Conservation (phyloP, 2,329 filamentous ascomycete genomes). For the Fusarium keratoplasticum region DNA sequence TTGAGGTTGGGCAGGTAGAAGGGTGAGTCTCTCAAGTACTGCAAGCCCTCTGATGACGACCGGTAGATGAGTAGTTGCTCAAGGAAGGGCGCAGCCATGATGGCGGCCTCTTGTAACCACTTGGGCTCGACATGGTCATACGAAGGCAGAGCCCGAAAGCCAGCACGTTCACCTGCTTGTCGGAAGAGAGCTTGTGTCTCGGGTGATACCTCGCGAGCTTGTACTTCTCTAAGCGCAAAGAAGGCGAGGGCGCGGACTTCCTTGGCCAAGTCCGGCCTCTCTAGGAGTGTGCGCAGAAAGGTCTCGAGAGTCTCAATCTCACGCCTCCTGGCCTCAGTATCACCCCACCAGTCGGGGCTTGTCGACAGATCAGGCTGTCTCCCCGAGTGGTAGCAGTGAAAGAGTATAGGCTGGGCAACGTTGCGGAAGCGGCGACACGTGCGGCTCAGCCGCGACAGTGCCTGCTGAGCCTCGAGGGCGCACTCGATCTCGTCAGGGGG, state of each 20-base stretch:
- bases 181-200: constrained; percentile 41
- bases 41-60: constrained; percentile 41
- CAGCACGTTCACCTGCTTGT: constrained; percentile 41
- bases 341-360: constrained; percentile 25
- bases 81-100: constrained; percentile 43
- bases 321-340: constrained; percentile 15
- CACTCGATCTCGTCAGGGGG: constrained; percentile 36
- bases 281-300: constrained; percentile 40
- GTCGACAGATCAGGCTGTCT: constrained; percentile 25
- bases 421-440: constrained; percentile 40
- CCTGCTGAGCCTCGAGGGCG: constrained; percentile 40
- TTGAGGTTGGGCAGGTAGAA: constrained; percentile 44
- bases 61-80: constrained; percentile 44
- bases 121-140: constrained; percentile 43
- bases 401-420: constrained; percentile 40
- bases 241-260: constrained; percentile 41
- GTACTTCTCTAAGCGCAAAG: constrained; percentile 33
- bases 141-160: constrained; percentile 39
- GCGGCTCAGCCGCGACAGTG: constrained; percentile 42
- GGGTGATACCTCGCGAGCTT: constrained; percentile 17
- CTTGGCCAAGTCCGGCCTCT: constrained; percentile 41
- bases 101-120: constrained; percentile 44
- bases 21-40: constrained; percentile 43
- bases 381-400: constrained; percentile 42
- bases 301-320: constrained; percentile 36